Evolutionary conservation across 2,329 filamentous ascomycete genomes (phyloP).

Genomic region (Stemphylium vesicarium): DNA sequence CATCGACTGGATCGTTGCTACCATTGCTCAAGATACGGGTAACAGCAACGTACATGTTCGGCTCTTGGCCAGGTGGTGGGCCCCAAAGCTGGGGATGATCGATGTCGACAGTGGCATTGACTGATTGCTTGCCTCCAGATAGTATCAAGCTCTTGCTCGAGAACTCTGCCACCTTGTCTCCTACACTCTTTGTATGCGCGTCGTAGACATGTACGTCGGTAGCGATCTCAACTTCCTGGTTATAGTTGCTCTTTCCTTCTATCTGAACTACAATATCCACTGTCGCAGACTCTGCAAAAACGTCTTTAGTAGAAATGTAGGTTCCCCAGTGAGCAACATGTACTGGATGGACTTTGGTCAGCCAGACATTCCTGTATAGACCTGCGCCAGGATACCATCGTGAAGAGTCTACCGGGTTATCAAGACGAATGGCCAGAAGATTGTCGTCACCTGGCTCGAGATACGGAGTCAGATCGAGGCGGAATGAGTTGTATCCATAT

Average conservation of each 20-base stretch:
- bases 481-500: conserved; percentile 50
- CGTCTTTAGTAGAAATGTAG: conserved; percentile 53
- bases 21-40: conserved; percentile 40
- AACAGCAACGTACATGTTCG: conserved; percentile 58
- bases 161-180: too few relatives aligned
- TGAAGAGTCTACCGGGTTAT: conserved; percentile 55
- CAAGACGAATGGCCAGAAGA: conserved; percentile 56
- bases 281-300: conserved; percentile 54
- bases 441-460: too few relatives aligned
- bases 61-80: conserved; percentile 54
- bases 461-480: too few relatives aligned
- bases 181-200: too few relatives aligned
- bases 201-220: too few relatives aligned
- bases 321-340: conserved; percentile 60
- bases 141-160: not conserved
- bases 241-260: not conserved
- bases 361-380: conserved; percentile 62
- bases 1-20: conserved; percentile 44
- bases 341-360: conserved; percentile 53
- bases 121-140: conserved; percentile 27
- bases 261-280: conserved; percentile 55
- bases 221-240: too few relatives aligned
- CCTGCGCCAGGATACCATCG: conserved; percentile 62
- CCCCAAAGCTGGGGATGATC: conserved; percentile 57
- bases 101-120: conserved; percentile 48